A percentile compares a stretch with the other conserved stretches of the same genome.
phyloP scores from a whole-genome alignment of 164 flowering plant species.

The Vitis riparia region DNA sequence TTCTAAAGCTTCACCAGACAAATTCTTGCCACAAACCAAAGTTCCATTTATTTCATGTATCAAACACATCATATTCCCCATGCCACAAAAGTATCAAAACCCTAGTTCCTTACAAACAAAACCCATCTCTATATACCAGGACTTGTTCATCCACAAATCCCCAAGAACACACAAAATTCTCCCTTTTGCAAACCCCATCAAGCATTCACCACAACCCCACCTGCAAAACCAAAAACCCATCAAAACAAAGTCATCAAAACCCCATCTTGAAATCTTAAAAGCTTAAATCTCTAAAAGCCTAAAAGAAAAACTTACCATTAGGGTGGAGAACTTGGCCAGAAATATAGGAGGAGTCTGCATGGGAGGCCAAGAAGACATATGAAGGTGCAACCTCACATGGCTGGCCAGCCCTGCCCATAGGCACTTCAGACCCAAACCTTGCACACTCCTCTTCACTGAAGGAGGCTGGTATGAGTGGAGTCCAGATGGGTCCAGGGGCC shows the following conservation, averaged over 20 bases:
- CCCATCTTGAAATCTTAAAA: background rate
- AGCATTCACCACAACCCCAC: conserved; percentile 34
- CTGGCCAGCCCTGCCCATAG: conserved; percentile 84
- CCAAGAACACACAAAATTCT: background rate
- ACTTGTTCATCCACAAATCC: conserved; percentile 3
- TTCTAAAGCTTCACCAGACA: too few relatives aligned
- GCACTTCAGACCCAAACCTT: conserved; percentile 55
- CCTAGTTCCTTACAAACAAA: too few relatives aligned
- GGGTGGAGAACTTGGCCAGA: conserved; percentile 80
- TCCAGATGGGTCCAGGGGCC: conserved; percentile 82
- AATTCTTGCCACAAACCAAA: too few relatives aligned
- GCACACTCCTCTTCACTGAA: conserved; percentile 46
- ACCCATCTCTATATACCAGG: too few relatives aligned
- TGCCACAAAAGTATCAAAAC: too few relatives aligned
- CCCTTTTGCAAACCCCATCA: conserved; percentile 9
- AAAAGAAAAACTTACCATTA: conserved; percentile 44
- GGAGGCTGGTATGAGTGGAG: conserved; percentile 69
- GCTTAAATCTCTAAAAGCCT: too few relatives aligned
- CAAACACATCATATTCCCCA: too few relatives aligned
- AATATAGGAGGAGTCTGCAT: conserved; percentile 54
- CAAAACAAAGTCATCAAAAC: background rate
- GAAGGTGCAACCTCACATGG: conserved; percentile 66
- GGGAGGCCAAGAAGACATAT: conserved; percentile 68
- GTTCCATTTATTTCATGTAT: too few relatives aligned
- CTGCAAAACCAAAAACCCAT: conserved; percentile 18